Evolutionary conservation across 495 filamentous ascomycete species (phyloP).

Genomic region (Sordaria brevicollis): DNA sequence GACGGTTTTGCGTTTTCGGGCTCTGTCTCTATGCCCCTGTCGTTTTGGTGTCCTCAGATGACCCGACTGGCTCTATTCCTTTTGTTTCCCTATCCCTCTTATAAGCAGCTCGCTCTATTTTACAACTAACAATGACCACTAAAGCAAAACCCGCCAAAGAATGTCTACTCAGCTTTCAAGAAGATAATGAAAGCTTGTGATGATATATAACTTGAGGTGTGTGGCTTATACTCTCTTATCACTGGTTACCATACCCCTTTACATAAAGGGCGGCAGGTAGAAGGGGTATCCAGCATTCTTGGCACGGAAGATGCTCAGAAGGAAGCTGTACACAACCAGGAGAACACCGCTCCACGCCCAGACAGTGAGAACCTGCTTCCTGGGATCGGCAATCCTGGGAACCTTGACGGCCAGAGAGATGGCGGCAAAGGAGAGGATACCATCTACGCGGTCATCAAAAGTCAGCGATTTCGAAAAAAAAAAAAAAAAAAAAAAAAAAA

Average conservation of each 20-base stretch:
- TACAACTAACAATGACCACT: not conserved
- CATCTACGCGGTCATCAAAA: conserved; percentile 45
- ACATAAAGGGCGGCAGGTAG: conserved; percentile 77
- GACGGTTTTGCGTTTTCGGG: not conserved
- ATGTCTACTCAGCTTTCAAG: not conserved
- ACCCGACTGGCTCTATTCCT: not conserved
- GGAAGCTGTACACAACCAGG: conserved; percentile 80
- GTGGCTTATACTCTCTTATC: not conserved
- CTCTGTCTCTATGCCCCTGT: not conserved
- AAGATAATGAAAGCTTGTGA: not conserved
- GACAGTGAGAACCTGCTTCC: conserved; percentile 70
- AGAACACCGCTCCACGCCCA: conserved; percentile 73
- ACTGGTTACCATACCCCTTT: conserved; percentile 3
- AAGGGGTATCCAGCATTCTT: conserved; percentile 97
- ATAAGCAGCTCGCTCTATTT: not conserved
- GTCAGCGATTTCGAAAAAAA: not conserved
- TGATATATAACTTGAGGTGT: not conserved
- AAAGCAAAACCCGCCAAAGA: not conserved
- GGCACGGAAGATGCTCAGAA: conserved; percentile 82
- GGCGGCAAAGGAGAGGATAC: conserved; percentile 80
- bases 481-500: no score
- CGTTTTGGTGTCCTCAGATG: not conserved
- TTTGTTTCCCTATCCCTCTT: not conserved
- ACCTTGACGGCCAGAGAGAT: conserved; percentile 87
- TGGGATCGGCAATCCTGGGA: conserved; percentile 70